Conservation (phyloP, 2,329 filamentous ascomycete species). For the Fusarium burgessii region DNA sequence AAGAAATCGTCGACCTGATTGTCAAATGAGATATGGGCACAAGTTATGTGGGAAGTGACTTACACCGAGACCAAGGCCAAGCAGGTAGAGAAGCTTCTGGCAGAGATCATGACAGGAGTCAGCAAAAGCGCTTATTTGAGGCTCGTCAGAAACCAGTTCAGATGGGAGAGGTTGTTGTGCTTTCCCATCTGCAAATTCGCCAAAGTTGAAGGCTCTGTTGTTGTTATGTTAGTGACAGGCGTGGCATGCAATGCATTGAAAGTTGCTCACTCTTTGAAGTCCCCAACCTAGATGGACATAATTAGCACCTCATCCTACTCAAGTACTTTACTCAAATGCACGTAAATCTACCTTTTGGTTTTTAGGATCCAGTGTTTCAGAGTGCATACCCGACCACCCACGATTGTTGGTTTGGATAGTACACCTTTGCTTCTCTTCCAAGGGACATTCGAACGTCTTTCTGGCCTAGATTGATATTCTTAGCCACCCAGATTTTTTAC, state of each 20-base stretch:
- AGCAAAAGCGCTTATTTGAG: conserved; percentile 74
- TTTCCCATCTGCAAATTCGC: conserved; percentile 76
- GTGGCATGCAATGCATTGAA: neutral
- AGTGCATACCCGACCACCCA: conserved; percentile 90
- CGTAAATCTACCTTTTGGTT: conserved; percentile 72
- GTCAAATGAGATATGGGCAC: conserved; percentile 8
- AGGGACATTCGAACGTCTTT: conserved; percentile 76
- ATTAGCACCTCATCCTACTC: neutral
- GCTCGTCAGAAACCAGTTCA: conserved; percentile 69
- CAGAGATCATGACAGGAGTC: conserved; percentile 79
- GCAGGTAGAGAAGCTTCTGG: conserved; percentile 77
- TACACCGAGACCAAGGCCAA: conserved; percentile 81
- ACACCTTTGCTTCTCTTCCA: conserved; percentile 79
- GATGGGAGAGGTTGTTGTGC: conserved; percentile 82
- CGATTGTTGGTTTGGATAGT: conserved; percentile 84
- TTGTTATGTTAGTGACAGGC: conserved; percentile 1
- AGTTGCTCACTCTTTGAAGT: conserved; percentile 82
- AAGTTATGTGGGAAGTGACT: conserved; percentile 25
- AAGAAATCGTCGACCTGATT: conserved; percentile 65
- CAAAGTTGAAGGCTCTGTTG: conserved; percentile 89
- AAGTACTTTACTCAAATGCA: neutral
- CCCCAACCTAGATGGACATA: conserved; percentile 69
- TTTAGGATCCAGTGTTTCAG: conserved; percentile 87
- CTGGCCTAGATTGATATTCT: conserved; percentile 61
- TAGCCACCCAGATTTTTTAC: neutral